These are phyloP conservation scores for Crithidia acanthocephali DNA, from an alignment of 208 protist species.

Conservation along the genomic window DNA sequence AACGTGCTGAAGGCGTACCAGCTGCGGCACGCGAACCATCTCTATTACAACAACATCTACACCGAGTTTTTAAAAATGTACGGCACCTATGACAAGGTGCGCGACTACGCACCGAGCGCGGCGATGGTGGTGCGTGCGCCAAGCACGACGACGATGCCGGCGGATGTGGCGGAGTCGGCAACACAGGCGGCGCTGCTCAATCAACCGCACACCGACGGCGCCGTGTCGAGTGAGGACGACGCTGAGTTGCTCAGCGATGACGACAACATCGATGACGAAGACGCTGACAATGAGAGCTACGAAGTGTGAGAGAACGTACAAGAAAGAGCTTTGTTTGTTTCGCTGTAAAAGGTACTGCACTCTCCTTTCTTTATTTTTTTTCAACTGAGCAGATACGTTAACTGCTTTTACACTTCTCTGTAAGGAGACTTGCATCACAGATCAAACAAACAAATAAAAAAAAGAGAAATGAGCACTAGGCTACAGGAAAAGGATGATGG, in stretches of 20 bases:
- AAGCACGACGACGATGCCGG: constrained; percentile 1
- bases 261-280: constrained; percentile 33
- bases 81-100: constrained; percentile 27
- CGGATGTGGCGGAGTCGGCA: not conserved
- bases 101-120: constrained; percentile 18
- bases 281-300: constrained; percentile 48
- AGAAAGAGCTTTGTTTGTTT: not conserved
- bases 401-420: no score
- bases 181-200: not conserved
- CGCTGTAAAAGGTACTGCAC: no score
- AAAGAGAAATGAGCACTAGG: no score
- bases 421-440: no score
- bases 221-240: not conserved
- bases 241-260: not conserved
- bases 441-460: no score
- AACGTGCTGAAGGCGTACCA: constrained; percentile 86
- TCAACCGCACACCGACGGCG: not conserved
- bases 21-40: constrained; percentile 37
- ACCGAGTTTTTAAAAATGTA: constrained; percentile 56
- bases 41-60: constrained; percentile 55
- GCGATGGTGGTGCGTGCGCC: constrained; percentile 7
- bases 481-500: no score
- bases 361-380: not conserved
- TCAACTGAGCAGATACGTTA: not conserved
- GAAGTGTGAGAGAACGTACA: constrained; percentile 24